Percentiles rank a stretch among this genome's conserved stretches.
Conservation (phyloP, 2,329 filamentous ascomycete genomes). For the Microthyrium microscopicum region DNA sequence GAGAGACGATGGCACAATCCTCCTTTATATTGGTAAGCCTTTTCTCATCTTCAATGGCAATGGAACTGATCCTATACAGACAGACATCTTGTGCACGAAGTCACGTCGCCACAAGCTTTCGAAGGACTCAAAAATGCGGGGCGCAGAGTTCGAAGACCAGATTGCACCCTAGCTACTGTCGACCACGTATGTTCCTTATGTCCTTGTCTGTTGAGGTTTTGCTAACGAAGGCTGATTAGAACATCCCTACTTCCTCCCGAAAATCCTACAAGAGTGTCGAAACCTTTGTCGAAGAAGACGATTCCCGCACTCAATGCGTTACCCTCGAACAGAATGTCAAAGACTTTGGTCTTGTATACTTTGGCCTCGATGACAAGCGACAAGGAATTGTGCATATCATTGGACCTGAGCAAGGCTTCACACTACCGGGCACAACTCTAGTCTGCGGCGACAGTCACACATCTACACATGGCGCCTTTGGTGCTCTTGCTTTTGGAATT, state of each 20-base stretch:
- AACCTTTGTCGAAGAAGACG: conserved; percentile 86
- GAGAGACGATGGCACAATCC: conserved; percentile 80
- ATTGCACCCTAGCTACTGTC: conserved; percentile 91
- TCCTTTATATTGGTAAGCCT: conserved; percentile 75
- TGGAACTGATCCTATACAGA: conserved; percentile 32
- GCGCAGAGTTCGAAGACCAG: conserved; percentile 75
- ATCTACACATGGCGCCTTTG: conserved; percentile 93
- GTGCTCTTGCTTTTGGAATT: conserved; percentile 87
- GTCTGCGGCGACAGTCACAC: conserved; percentile 98
- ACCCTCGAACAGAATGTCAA: conserved; percentile 96
- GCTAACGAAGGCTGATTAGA: conserved; percentile 35
- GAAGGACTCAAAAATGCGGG: conserved; percentile 84
- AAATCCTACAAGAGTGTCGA: conserved; percentile 89
- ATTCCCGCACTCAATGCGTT: conserved; percentile 83
- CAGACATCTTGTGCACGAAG: conserved; percentile 93
- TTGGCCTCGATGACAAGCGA: conserved; percentile 86
- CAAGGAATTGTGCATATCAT: conserved; percentile 99
- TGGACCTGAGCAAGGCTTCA: conserved; percentile 96
- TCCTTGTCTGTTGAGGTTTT: conserved; percentile 1
- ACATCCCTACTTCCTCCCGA: conserved; percentile 79
- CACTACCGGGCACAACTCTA: conserved; percentile 86
- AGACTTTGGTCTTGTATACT: conserved; percentile 92
- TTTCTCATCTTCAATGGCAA: not conserved
- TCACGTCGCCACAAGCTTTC: conserved; percentile 97
- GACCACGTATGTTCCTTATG: conserved; percentile 58